phyloP scores from a whole-genome alignment of 306 rosid genomes.

The Vigna radiata region DNA sequence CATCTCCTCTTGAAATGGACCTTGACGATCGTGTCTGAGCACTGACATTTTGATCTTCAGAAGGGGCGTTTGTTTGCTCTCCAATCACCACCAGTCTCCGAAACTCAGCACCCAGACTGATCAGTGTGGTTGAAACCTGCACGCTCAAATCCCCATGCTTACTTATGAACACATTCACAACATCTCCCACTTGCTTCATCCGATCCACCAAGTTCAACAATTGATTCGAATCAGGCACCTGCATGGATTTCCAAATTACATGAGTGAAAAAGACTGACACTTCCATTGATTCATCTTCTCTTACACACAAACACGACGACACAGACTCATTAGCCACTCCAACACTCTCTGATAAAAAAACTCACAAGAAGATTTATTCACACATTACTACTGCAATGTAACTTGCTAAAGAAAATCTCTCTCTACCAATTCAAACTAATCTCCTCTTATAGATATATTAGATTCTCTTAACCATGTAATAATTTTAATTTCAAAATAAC shows the following conservation, averaged over 20 bases:
- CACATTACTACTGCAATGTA: no score
- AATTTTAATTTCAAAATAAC: neutral
- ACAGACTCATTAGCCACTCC: no score
- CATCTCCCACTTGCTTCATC: slow-evolving; percentile 86
- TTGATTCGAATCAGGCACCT: slow-evolving; percentile 85
- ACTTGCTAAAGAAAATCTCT: no score
- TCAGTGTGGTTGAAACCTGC: slow-evolving; percentile 81
- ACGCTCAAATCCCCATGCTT: slow-evolving; percentile 81
- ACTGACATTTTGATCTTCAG: slow-evolving; percentile 75
- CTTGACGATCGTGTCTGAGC: slow-evolving; percentile 75
- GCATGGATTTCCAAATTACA: neutral
- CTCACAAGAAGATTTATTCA: neutral
- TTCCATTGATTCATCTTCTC: neutral
- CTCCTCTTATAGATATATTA: neutral
- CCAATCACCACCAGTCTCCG: slow-evolving; percentile 78
- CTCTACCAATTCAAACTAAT: no score
- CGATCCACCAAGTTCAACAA: slow-evolving; percentile 89
- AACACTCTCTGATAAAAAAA: no score
- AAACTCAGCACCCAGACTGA: slow-evolving; percentile 90
- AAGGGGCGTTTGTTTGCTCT: slow-evolving; percentile 71
- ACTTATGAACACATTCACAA: slow-evolving; percentile 75
- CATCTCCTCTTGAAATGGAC: slow-evolving; percentile 81
- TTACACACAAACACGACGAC: neutral
- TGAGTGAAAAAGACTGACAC: neutral
- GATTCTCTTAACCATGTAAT: neutral